Conservation (phyloP, 2,329 filamentous ascomycete species). For the Fusarium sp. region DNA sequence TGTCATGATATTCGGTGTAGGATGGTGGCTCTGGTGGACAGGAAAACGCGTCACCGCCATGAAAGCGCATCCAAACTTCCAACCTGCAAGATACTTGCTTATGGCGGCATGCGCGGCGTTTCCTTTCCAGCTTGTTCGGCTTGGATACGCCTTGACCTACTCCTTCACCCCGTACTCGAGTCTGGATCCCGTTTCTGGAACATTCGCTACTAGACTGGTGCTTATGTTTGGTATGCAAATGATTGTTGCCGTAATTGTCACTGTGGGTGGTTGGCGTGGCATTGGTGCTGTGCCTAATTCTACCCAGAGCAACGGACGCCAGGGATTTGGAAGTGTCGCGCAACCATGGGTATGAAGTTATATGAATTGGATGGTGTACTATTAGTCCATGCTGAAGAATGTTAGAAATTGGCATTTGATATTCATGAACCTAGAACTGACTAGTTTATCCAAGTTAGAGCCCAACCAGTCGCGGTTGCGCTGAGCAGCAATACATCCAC, state of each 20-base stretch:
- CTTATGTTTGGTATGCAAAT: neutral
- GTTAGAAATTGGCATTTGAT: too few species aligned
- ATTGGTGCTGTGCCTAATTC: neutral
- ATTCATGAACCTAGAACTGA: too few species aligned
- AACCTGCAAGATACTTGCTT: neutral
- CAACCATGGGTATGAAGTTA: neutral
- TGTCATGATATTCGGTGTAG: neutral
- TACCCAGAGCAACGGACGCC: neutral
- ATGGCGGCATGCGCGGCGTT: neutral
- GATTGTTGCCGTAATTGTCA: neutral
- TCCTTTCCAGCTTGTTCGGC: neutral
- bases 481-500: too few species aligned
- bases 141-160: neutral
- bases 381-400: too few species aligned
- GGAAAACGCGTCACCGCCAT: neutral
- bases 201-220: neutral
- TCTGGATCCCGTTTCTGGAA: neutral
- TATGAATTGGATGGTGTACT: accelerated
- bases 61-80: neutral
- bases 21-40: neutral
- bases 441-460: too few species aligned
- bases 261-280: neutral
- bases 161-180: neutral
- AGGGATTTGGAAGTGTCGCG: neutral
- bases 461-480: too few species aligned